phyloP scores from a whole-genome alignment of 495 filamentous ascomycete genomes.

The Penicillium cataractarum region DNA sequence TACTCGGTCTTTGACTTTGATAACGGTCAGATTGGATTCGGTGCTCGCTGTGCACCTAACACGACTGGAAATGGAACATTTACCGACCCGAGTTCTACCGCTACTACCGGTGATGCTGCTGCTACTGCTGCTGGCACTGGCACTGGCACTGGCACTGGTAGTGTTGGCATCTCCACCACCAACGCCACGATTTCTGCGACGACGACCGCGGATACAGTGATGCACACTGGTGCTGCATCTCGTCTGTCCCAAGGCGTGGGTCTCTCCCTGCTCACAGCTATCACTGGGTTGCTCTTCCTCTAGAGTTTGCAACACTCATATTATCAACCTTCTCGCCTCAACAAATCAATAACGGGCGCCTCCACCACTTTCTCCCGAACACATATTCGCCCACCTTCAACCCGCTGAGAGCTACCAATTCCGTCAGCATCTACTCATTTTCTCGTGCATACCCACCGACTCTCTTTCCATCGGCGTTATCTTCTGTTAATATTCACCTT shows the following conservation, averaged over 20 bases:
- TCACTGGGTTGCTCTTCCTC: conserved; percentile 18
- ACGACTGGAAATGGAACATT: conserved; percentile 24
- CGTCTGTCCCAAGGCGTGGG: conserved; percentile 14
- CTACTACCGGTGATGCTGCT: conserved; percentile 10
- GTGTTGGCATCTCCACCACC: background rate
- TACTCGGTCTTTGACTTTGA: conserved; percentile 81
- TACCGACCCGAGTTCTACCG: conserved; percentile 14
- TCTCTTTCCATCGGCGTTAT: conserved; percentile 3
- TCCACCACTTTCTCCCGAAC: background rate
- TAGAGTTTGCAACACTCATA: conserved; percentile 1
- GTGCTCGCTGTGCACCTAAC: conserved; percentile 22
- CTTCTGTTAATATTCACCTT: conserved; percentile 14
- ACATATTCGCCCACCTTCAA: background rate
- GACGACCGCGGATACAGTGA: conserved; percentile 7
- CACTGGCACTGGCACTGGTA: background rate
- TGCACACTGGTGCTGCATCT: conserved; percentile 17
- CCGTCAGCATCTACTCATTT: background rate
- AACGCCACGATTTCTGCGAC: conserved; percentile 1
- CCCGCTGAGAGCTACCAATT: background rate
- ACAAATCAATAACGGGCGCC: background rate
- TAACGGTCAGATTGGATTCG: conserved; percentile 45
- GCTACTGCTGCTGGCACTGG: conserved; percentile 12
- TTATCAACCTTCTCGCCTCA: background rate
- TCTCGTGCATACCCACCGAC: conserved; percentile 5
- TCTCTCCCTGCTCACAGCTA: conserved; percentile 17